Evolutionary conservation across 495 filamentous ascomycete species (phyloP), one percentile per base, ranked within the genome.

Genomic region (Xanthoparmelia taractica): DNA sequence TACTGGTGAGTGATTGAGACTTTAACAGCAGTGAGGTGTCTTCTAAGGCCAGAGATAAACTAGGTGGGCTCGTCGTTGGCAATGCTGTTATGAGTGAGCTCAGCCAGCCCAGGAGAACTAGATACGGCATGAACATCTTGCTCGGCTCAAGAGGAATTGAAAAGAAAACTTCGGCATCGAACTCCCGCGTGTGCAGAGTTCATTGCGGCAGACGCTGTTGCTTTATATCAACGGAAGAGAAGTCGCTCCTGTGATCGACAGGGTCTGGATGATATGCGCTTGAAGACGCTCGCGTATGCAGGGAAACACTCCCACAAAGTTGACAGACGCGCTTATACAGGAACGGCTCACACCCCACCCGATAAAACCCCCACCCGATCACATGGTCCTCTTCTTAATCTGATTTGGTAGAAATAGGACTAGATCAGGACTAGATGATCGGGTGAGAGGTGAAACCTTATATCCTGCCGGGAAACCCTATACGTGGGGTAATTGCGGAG

Each of bases 321-420:
- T 18, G 48, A 52, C 25, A 29, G 48, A 52, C 27, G 48, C 48
- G 48, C 48, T 31, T 52, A 52, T 31, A 52, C n/a, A n/a, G n/a
- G n/a, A n/a, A n/a, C n/a, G n/a, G n/a, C n/a, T n/a, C n/a, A n/a
- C n/a, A n/a, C n/a, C n/a, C n/a, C n/a, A n/a, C n/a, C n/a, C n/a
- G n/a, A n/a, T n/a, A n/a, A n/a, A n/a, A n/a, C n/a, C n/a, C n/a
- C n/a, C n/a, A n/a, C n/a, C n/a, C n/a, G n/a, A n/a, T n/a, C n/a
- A n/a, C n/a, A n/a, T n/a, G n/a, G n/a, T n/a, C n/a, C n/a, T n/a
- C n/a, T n/a, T n/a, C n/a, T n/a, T n/a, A n/a, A n/a, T n/a, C n/a
- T n/a, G n/a, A n/a, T n/a, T n/a, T n/a, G n/a, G n/a, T n/a, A n/a
- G n/a, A n/a, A n/a, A n/a, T n/a, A n/a, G n/a, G n/a, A n/a, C n/a